Evolutionary conservation across 208 protist genomes (phyloP).

Genomic region (Acanthamoeba castellanii): DNA sequence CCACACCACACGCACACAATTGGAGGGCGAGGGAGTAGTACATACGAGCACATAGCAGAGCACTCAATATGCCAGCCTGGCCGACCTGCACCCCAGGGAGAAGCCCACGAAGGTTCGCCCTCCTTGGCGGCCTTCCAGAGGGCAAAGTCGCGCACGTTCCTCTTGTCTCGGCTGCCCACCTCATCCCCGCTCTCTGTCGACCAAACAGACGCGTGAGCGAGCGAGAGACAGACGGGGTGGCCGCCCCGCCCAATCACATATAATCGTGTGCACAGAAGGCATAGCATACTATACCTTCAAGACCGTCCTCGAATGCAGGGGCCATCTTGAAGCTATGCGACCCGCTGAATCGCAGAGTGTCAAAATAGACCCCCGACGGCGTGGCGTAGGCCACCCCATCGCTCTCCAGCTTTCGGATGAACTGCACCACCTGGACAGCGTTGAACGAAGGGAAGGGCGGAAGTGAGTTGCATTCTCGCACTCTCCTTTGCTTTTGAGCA

Average conservation of each 20-base stretch:
- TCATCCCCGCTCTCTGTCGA: conserved; percentile 90
- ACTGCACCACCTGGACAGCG: conserved; percentile 90
- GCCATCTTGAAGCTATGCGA: conserved; percentile 57
- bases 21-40: not conserved
- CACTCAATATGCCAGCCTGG: conserved; percentile 99
- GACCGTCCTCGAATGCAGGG: conserved; percentile 36
- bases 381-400: conserved; percentile 96
- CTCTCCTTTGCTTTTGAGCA: no score
- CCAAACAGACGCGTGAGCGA: not conserved
- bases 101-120: conserved; percentile 96
- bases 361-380: conserved; percentile 97
- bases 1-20: no score
- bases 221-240: not conserved
- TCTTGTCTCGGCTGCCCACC: conserved; percentile 94
- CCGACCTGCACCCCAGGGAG: conserved; percentile 93
- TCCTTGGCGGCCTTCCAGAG: conserved; percentile 98
- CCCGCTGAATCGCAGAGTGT: conserved; percentile 87
- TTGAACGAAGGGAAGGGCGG: not conserved
- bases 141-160: conserved; percentile 96
- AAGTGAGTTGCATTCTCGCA: not conserved
- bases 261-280: no score
- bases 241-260: no score
- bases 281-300: conserved; percentile 28
- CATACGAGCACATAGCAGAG: conserved; percentile 96
- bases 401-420: conserved; percentile 94